Evolutionary conservation across 1,284 basidiomycete species (phyloP), one percentile per base, ranked within the genome.

Genomic region (Spongiforma sp.): DNA sequence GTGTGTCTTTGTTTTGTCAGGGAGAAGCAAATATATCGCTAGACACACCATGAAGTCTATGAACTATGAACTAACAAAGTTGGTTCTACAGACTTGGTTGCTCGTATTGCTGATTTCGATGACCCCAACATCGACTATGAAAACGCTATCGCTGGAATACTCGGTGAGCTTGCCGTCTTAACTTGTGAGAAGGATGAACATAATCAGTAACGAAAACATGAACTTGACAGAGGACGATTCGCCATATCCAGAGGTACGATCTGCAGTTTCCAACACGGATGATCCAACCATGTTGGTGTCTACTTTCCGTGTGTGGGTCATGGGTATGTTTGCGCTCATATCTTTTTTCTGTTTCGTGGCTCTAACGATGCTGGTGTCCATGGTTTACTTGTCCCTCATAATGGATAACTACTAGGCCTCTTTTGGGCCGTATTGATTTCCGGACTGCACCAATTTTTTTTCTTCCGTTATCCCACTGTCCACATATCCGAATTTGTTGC

Each of bases 171-270:
- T n/a, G n/a, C n/a, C n/a, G n/a, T n/a, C n/a, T n/a, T n/a, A n/a
- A n/a, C n/a, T n/a, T n/a, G n/a, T n/a, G n/a, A n/a, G n/a, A n/a
- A n/a, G n/a, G n/a, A n/a, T n/a, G n/a, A n/a, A n/a, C n/a, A n/a
- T n/a, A n/a, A n/a, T n/a, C n/a, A n/a, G n/a, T n/a, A n/a, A 3
- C 33, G 48, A 30, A 28, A 30, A 52, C 21, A 30, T 52, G 10
- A 7, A 21, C 48, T 33, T 26, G 24, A 7, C n/a, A 76, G 84
- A 86, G 75, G 84, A 86, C 61, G 86, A 87, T 65, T 88, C 86
- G 0, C 87, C 86, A 0, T 93, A 93, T 73, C 89, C 89, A 11
- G 90, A 93, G 72, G 91, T 93, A 33, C 86, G 92, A 37, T 89
- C 89, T 28, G 89, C 89, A 41, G 91, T 93, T 30, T 85, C 89